phyloP scores from a whole-genome alignment of 2,329 filamentous ascomycete genomes.

The Hypoxylon rubiginosum region DNA sequence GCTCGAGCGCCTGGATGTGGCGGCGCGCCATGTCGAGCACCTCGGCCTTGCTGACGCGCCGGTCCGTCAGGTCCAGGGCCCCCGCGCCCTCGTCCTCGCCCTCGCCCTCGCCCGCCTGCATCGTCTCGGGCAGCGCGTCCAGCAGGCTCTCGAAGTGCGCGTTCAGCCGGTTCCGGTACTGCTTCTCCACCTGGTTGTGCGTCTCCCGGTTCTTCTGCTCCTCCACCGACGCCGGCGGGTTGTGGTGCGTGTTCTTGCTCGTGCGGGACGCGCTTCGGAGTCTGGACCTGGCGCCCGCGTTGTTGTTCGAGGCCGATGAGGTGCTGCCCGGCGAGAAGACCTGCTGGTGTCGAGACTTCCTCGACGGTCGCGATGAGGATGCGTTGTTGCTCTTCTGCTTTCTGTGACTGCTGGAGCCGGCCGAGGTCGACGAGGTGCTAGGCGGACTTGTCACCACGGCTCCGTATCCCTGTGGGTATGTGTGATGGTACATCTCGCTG shows the following conservation, averaged over 20 bases:
- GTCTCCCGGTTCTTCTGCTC: slow-evolving; percentile 54
- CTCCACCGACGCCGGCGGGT: slow-evolving; percentile 52
- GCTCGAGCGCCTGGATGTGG: slow-evolving; percentile 58
- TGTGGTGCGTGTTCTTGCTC: slow-evolving; percentile 54
- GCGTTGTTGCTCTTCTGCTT: slow-evolving; percentile 38
- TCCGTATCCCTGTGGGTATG: slow-evolving; percentile 46
- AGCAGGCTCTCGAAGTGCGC: slow-evolving; percentile 61
- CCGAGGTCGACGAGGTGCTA: slow-evolving; percentile 34
- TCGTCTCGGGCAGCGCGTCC: slow-evolving; percentile 56
- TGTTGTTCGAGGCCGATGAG: slow-evolving; percentile 26
- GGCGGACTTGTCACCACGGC: slow-evolving; percentile 39
- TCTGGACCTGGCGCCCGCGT: slow-evolving; percentile 44
- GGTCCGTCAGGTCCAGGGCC: slow-evolving; percentile 40
- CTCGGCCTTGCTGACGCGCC: slow-evolving; percentile 43
- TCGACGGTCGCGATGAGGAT: slow-evolving; percentile 41
- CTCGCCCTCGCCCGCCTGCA: slow-evolving; percentile 49
- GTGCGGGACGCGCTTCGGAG: slow-evolving; percentile 53
- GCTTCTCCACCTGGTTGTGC: slow-evolving; percentile 64
- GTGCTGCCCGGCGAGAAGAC: slow-evolving; percentile 40
- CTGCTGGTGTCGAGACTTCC: slow-evolving; percentile 34
- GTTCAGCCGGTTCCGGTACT: slow-evolving; percentile 63
- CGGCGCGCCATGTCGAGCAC: slow-evolving; percentile 56
- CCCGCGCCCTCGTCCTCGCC: slow-evolving; percentile 44
- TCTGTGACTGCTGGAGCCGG: slow-evolving; percentile 37
- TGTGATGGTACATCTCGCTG: slow-evolving; percentile 44